Percentiles rank a stretch among this genome's conserved stretches.
These are phyloP conservation scores for Cadophora luteo-olivacea DNA, from an alignment of 2,329 filamentous ascomycete species.

Conservation along the genomic window DNA sequence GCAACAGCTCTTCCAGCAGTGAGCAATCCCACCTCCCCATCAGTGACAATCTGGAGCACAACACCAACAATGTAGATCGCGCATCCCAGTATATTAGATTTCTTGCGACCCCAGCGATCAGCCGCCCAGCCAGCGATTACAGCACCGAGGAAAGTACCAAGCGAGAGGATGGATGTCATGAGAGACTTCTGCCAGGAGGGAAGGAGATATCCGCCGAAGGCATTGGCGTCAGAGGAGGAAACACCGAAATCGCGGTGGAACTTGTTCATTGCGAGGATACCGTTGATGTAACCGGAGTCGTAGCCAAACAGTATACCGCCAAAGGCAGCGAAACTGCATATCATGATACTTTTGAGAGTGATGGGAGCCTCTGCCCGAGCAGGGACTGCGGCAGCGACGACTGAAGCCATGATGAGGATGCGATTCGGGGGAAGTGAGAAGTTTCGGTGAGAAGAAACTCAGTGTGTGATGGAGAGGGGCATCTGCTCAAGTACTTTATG, in stretches of 20 bases:
- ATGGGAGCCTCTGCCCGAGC: background rate
- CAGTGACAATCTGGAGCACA: constrained; percentile 47
- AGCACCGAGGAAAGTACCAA: constrained; percentile 66
- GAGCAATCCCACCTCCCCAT: constrained; percentile 45
- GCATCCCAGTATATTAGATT: constrained; percentile 33
- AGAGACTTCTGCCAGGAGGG: constrained; percentile 14
- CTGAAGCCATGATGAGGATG: constrained; percentile 1
- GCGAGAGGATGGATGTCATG: constrained; percentile 19
- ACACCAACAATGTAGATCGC: constrained; percentile 35
- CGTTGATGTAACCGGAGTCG: constrained; percentile 20
- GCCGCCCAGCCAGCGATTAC: constrained; percentile 48
- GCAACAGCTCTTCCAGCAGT: constrained; percentile 15
- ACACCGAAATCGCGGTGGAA: constrained; percentile 17
- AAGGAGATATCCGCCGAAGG: background rate
- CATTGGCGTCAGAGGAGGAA: background rate
- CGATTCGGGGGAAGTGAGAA: background rate
- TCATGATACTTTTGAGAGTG: constrained; percentile 52
- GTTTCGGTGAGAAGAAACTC: background rate
- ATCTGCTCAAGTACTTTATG: background rate
- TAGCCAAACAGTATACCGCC: constrained; percentile 18
- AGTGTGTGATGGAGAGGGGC: background rate
- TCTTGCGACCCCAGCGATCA: constrained; percentile 47
- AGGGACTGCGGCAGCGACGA: background rate
- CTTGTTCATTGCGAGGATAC: constrained; percentile 17
- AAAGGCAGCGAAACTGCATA: constrained; percentile 43